Evolutionary conservation across 2,329 filamentous ascomycete species (phyloP), one percentile per base, ranked within the genome.

Genomic region (Diplodia corticola): DNA sequence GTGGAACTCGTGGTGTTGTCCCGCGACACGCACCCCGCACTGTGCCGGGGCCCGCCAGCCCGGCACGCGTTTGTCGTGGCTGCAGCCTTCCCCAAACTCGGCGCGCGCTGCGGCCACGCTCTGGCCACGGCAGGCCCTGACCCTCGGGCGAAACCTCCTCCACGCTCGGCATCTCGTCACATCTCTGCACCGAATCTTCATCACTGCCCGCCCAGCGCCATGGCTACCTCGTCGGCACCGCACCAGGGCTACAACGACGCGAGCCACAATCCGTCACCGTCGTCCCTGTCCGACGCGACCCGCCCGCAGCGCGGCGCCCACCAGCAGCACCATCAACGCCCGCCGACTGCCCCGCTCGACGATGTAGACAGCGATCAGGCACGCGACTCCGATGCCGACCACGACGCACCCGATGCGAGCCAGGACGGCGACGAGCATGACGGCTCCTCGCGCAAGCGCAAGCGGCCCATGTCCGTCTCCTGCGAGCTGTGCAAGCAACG

Each of bases 401-500:
- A 73, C 51, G 75, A 77, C 68, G 68, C 69, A 40, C 77, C 75
- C 74, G 63, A 64, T 35, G 30, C 10, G 20, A 49, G 53, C 61
- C 28, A 30, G 5, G 33, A 55, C 37, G 40, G 50, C 50, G 63
- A 46, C 63, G 49, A 35, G 35, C 49, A 46, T 51, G 63, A 48
- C 50, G 35, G 15, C 51, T 28, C 20, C 40, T 73, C 71, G 40
- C 75, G 78, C 59, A 85, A 85, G 74, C 81, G 82, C 68, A 83
- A 82, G 74, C 76, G 84, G 66, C 81, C 81, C 50, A 78, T 84
- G 74, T 80, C 79, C 59, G 84, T 86, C 37, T 84, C 82, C 72
- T 86, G 91, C 74, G 91, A 93, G 79, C 83, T 91, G 61, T 92
- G 91, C 81, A 93, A 93, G 78, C 88, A 91, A 77, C 83, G 91